Conservation (phyloP, 2,329 filamentous ascomycete genomes). For the Scedosporium boydii region DNA sequence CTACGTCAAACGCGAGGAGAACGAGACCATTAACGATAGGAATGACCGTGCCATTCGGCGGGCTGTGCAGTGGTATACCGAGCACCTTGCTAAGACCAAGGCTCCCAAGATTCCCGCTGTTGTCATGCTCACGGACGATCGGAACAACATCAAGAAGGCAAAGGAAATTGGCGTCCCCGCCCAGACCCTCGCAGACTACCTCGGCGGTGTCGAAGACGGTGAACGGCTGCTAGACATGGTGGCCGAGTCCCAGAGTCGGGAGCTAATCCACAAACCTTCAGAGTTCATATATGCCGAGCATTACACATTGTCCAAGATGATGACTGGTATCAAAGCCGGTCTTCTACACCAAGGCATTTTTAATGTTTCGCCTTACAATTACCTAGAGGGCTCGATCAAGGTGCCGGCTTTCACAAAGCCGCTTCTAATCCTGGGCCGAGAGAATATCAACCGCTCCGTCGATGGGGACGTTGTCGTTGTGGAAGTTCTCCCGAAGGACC, state of each 20-base stretch:
- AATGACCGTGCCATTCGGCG: constrained; percentile 87
- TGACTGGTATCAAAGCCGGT: constrained; percentile 83
- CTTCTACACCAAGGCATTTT: constrained; percentile 90
- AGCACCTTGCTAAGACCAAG: constrained; percentile 63
- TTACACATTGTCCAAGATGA: constrained; percentile 80
- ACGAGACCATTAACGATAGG: constrained; percentile 89
- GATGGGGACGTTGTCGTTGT: constrained; percentile 90
- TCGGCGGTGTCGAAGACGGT: constrained; percentile 72
- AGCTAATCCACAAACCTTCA: constrained; percentile 49
- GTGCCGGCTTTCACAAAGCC: constrained; percentile 85
- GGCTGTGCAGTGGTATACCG: constrained; percentile 82
- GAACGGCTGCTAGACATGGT: constrained; percentile 91
- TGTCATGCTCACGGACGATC: constrained; percentile 91
- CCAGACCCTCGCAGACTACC: constrained; percentile 64
- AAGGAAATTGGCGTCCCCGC: constrained; percentile 65
- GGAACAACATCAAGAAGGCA: constrained; percentile 75
- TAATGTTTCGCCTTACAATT: constrained; percentile 96
- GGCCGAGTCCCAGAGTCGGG: constrained; percentile 63
- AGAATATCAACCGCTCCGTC: constrained; percentile 92
- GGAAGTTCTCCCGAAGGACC: constrained; percentile 83
- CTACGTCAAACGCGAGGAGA: constrained; percentile 61
- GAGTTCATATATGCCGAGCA: constrained; percentile 84
- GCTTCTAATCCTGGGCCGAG: constrained; percentile 77
- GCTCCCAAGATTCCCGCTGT: constrained; percentile 59
- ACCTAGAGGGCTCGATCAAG: constrained; percentile 85